Percentiles rank a stretch among this genome's conserved stretches.
These are phyloP conservation scores for Plasmodium cynomolgi DNA, from an alignment of 169 alveolate species.

Conservation along the genomic window DNA sequence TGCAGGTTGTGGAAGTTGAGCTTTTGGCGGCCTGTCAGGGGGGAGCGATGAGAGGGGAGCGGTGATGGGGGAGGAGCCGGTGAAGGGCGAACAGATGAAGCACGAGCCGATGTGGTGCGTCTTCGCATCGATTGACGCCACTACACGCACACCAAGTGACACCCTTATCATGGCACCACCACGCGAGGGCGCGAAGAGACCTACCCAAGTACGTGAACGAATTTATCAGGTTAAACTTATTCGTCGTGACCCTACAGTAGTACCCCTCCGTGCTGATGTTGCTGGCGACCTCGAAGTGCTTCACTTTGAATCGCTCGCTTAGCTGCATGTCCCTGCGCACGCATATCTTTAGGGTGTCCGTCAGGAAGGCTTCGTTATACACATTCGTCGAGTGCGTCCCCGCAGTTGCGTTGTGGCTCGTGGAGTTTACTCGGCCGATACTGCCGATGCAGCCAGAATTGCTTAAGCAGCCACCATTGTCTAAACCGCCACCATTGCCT, in stretches of 20 bases:
- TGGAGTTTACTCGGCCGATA: not conserved
- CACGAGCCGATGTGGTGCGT: not conserved
- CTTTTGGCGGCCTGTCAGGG: slow-evolving; percentile 10
- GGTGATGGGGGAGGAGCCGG: too few relatives aligned
- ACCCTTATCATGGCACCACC: not conserved
- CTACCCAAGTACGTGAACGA: slow-evolving; percentile 67
- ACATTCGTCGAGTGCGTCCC: not conserved
- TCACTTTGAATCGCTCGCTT: slow-evolving; percentile 30
- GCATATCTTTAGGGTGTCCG: slow-evolving; percentile 62
- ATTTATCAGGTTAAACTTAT: slow-evolving; percentile 44
- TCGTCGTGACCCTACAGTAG: slow-evolving; percentile 50
- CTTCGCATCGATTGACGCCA: not conserved
- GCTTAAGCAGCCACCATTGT: too few relatives aligned
- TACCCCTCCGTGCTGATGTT: slow-evolving; percentile 42
- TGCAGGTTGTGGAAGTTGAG: slow-evolving; percentile 38
- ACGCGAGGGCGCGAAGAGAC: not conserved
- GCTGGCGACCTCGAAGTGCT: slow-evolving; percentile 25
- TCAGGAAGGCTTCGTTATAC: slow-evolving; percentile 36
- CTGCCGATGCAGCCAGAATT: not conserved
- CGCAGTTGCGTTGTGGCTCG: not conserved
- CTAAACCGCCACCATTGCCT: not conserved
- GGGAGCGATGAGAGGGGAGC: too few relatives aligned
- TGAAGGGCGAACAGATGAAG: not conserved
- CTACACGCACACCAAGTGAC: not conserved
- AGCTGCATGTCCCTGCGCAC: slow-evolving; percentile 4